A percentile compares a stretch with the other conserved stretches of the same genome.
Evolutionary conservation across 106 monocot genomes (phyloP).

Genomic region (Triglochin maritima): DNA sequence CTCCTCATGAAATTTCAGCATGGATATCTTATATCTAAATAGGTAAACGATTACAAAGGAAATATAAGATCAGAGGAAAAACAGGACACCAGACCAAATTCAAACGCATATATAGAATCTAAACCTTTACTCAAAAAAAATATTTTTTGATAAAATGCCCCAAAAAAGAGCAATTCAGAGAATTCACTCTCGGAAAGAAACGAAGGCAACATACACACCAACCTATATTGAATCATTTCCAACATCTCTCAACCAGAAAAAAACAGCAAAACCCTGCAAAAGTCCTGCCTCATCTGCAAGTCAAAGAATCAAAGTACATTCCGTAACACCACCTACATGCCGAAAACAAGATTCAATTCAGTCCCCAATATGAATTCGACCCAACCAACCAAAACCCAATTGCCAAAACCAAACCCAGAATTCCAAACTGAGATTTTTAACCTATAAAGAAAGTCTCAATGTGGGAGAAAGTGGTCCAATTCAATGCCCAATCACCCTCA

Average conservation of each 20-base stretch:
- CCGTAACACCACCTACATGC: background rate
- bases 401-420: slow-evolving; percentile 5
- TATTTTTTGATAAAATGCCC: too few relatives aligned
- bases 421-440: slow-evolving; percentile 6
- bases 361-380: background rate
- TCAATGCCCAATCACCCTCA: background rate
- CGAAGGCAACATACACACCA: too few relatives aligned
- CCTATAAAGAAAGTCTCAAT: background rate
- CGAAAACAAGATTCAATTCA: background rate
- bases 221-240: background rate
- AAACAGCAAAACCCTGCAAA: background rate
- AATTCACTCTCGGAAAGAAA: too few relatives aligned
- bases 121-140: too few relatives aligned
- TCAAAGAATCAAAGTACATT: slow-evolving; percentile 10
- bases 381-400: background rate
- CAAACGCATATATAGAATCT: too few relatives aligned
- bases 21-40: too few relatives aligned
- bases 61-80: too few relatives aligned
- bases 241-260: background rate
- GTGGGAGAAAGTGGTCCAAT: background rate
- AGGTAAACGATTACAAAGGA: too few relatives aligned
- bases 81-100: too few relatives aligned
- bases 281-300: slow-evolving; percentile 12
- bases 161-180: too few relatives aligned
- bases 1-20: too few relatives aligned